A percentile compares a stretch with the other conserved stretches of the same genome.
Conservation (phyloP, 1,284 basidiomycete genomes). For the Moniliophthora roreri region DNA sequence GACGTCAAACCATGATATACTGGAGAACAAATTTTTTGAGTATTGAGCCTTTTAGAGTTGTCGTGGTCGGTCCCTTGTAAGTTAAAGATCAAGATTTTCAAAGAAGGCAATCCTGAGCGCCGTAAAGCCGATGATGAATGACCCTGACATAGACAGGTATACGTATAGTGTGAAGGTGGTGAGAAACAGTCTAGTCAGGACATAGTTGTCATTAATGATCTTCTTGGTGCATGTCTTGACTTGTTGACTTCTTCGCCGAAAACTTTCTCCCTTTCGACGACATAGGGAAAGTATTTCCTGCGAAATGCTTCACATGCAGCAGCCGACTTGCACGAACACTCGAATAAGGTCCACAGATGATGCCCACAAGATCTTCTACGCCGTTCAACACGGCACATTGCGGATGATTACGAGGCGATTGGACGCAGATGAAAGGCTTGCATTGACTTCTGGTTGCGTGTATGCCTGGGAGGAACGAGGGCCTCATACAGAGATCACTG, state of each 20-base stretch:
- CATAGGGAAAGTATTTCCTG: no score
- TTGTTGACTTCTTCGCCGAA: background rate
- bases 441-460: constrained; percentile 67
- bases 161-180: background rate
- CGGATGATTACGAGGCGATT: constrained; percentile 76
- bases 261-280: background rate
- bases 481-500: constrained; percentile 72
- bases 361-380: constrained; percentile 79
- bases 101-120: background rate
- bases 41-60: constrained; percentile 4
- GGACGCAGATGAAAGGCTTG: constrained; percentile 71
- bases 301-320: constrained; percentile 46
- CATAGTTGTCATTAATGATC: background rate
- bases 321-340: constrained; percentile 68
- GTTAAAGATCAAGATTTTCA: background rate
- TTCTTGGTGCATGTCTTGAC: background rate
- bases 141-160: background rate
- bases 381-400: constrained; percentile 60
- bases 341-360: constrained; percentile 76
- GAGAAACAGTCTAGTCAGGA: background rate
- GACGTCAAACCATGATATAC: background rate
- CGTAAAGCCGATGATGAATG: background rate
- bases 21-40: constrained; percentile 4
- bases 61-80: background rate
- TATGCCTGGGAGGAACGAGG: constrained; percentile 86